phyloP scores from a whole-genome alignment of 1,284 basidiomycete species.

The Pholiota adiposa region DNA sequence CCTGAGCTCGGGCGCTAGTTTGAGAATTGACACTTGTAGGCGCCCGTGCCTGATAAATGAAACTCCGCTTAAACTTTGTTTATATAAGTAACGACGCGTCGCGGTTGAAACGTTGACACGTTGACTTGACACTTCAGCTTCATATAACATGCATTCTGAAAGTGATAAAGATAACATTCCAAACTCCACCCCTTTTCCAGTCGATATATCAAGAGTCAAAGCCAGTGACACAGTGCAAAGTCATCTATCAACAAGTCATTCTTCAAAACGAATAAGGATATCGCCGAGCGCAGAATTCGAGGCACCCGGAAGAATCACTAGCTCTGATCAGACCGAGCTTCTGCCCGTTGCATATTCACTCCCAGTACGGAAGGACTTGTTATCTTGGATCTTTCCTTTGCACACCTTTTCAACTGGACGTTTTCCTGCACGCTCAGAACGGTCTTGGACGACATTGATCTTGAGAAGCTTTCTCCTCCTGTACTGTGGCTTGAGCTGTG shows the following conservation, averaged over 20 bases:
- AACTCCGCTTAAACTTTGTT: background rate
- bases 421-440: conserved; percentile 14
- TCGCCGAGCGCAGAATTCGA: conserved; percentile 10
- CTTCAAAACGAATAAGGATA: conserved; percentile 45
- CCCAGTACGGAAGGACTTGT: background rate
- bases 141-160: background rate
- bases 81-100: background rate
- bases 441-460: conserved; percentile 10
- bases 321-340: background rate
- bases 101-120: too few relatives aligned
- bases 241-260: conserved; percentile 45
- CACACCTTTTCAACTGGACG: background rate
- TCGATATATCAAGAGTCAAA: conserved; percentile 24
- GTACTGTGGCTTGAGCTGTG: conserved; percentile 26
- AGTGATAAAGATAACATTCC: background rate
- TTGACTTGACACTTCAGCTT: too few relatives aligned
- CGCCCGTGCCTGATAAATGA: background rate
- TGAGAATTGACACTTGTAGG: background rate
- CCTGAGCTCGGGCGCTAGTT: background rate
- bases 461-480: conserved; percentile 11
- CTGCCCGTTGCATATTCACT: background rate
- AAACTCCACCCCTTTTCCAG: conserved; percentile 1
- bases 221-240: conserved; percentile 46
- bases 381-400: background rate
- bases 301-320: background rate